Evolutionary conservation across 176 grass and related monocot species (phyloP), one percentile per base, ranked within the genome.

Genomic region (Poa pratensis): DNA sequence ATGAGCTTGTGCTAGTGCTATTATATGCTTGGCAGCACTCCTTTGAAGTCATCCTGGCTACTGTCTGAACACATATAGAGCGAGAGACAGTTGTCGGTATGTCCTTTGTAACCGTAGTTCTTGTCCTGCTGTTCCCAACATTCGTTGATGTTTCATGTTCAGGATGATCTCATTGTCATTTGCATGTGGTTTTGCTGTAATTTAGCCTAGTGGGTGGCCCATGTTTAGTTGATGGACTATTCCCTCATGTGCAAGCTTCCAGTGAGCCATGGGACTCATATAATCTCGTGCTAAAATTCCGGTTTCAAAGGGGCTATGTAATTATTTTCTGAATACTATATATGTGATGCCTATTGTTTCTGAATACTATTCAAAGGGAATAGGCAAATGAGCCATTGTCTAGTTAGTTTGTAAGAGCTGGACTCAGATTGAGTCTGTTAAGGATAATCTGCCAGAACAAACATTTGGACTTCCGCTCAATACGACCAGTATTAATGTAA

Each of bases 241-340:
- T 83, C 24, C 16, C 11, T 35, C 79, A 73, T 58, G 80, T 75
- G 67, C 40, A 65, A 90, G 84, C 75, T 90, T 80, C 26, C 46
- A 49, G 13, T 77, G 45, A 48, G 23, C 60, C 43, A 72, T 67
- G 15, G 67, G 35, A 18, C 40, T 73, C 22, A 7, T 16, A 17
- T 30, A 32, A 28, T 64, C 61, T 65, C 14, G 14, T 27, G 7
- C 14, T 65, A 65, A 65, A 17, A 32, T 65, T 43, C 69, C 6
- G 0, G 22, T 73, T 73, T 50, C 14, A 50, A 73, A 50, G 9
- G 23, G 71, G 27, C 2, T 0, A 32, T 20, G 9, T 5, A 52
- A 11, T 53, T 10, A 19, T 53, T 63, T 50, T 39, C 28, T 30
- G 28, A 30, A 30, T 30, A 30, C 28, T 30, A 30, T 30, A 30